Evolutionary conservation across 768 basidiomycete genomes (phyloP).

Genomic region (Epithele typhae): DNA sequence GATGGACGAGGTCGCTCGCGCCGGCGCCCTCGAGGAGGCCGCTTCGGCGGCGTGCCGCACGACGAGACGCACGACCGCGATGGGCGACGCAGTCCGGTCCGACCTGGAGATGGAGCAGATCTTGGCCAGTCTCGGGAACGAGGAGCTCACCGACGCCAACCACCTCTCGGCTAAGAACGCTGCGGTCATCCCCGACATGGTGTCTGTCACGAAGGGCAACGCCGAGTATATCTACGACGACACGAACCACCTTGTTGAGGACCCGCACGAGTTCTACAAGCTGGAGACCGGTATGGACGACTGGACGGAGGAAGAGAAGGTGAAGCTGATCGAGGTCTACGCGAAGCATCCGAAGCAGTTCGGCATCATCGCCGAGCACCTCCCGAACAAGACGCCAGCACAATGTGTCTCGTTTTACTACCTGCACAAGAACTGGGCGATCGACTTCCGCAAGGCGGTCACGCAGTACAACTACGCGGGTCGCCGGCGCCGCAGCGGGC

Average conservation of each 20-base stretch:
- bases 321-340: slow-evolving; percentile 74
- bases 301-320: slow-evolving; percentile 86
- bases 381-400: slow-evolving; percentile 80
- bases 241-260: slow-evolving; percentile 73
- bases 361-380: slow-evolving; percentile 76
- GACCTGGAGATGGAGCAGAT: slow-evolving; percentile 98
- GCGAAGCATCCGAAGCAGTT: slow-evolving; percentile 91
- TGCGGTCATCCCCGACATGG: slow-evolving; percentile 89
- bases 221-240: slow-evolving; percentile 74
- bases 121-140: slow-evolving; percentile 88
- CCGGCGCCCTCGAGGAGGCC: slow-evolving; percentile 39
- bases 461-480: slow-evolving; percentile 54
- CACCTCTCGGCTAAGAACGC: slow-evolving; percentile 83
- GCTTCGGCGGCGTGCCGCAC: slow-evolving; percentile 47
- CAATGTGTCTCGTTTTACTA: slow-evolving; percentile 96
- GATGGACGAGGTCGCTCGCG: slow-evolving; percentile 58
- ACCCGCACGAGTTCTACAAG: slow-evolving; percentile 76
- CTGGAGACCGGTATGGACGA: slow-evolving; percentile 69
- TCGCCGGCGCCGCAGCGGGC: slow-evolving; percentile 58
- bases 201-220: slow-evolving; percentile 58
- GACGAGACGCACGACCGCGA: slow-evolving; percentile 68
- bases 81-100: slow-evolving; percentile 88
- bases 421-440: slow-evolving; percentile 83
- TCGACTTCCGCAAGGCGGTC: slow-evolving; percentile 80
- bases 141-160: slow-evolving; percentile 90